These are phyloP conservation scores for Boletus sp. DNA, from an alignment of 768 basidiomycete genomes.

Conservation along the genomic window DNA sequence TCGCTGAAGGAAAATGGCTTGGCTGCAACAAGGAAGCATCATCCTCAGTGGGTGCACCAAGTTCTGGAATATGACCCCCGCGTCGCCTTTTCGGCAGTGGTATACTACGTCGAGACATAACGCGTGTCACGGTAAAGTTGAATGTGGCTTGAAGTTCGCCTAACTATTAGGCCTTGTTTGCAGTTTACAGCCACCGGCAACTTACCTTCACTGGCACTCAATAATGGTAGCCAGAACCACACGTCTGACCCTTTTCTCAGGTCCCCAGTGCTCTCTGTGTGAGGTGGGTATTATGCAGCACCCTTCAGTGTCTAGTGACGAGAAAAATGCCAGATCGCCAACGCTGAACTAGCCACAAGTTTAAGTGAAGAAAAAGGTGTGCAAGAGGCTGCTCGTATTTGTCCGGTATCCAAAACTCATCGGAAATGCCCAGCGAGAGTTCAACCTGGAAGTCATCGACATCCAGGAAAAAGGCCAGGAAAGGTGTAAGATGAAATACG, in stretches of 20 bases:
- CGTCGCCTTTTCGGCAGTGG: constrained; percentile 17
- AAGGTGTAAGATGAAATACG: constrained; percentile 82
- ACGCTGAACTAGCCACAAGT: constrained; percentile 71
- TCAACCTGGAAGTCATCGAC: constrained; percentile 71
- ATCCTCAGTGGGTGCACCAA: constrained; percentile 47
- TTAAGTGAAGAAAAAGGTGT: constrained; percentile 62
- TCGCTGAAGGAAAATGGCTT: constrained; percentile 46
- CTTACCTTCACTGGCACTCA: background rate
- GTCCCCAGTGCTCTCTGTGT: constrained; percentile 78
- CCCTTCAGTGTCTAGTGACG: constrained; percentile 2
- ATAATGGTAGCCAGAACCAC: constrained; percentile 46
- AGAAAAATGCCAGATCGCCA: constrained; percentile 58
- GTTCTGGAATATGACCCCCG: constrained; percentile 16
- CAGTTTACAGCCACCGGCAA: constrained; percentile 28
- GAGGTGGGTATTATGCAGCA: constrained; percentile 46
- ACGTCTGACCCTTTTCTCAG: constrained; percentile 73
- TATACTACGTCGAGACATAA: constrained; percentile 16
- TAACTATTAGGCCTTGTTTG: too few relatives aligned
- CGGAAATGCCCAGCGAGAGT: constrained; percentile 46
- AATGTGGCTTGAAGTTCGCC: too few relatives aligned
- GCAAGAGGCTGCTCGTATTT: constrained; percentile 15
- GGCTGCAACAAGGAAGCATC: constrained; percentile 40
- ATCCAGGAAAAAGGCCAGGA: constrained; percentile 78
- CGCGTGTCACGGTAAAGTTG: too few relatives aligned
- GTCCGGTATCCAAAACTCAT: background rate